phyloP scores from a whole-genome alignment of 2,329 filamentous ascomycete species.

The Raffaelea ambrosiae region DNA sequence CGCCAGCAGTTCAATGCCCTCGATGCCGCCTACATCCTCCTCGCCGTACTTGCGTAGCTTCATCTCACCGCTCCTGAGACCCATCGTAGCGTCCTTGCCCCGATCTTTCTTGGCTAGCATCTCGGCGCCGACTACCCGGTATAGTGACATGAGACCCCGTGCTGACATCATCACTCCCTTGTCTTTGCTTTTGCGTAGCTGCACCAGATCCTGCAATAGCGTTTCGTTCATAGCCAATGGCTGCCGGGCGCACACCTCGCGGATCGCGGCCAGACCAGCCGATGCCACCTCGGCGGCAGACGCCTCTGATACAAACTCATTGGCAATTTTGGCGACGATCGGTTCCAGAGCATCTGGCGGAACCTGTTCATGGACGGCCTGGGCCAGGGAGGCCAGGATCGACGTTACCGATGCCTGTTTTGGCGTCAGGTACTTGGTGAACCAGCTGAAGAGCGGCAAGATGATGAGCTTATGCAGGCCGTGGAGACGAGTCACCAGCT shows the following conservation, averaged over 20 bases:
- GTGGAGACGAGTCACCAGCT: conserved; percentile 83
- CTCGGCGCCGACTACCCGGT: conserved; percentile 83
- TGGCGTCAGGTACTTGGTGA: conserved; percentile 80
- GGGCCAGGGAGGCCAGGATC: conserved; percentile 84
- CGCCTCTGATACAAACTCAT: conserved; percentile 96
- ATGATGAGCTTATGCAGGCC: conserved; percentile 89
- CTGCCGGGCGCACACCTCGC: conserved; percentile 87
- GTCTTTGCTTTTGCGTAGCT: conserved; percentile 95
- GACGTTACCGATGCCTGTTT: conserved; percentile 85
- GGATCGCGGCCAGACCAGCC: conserved; percentile 82
- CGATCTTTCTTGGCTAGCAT: conserved; percentile 83
- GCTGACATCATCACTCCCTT: conserved; percentile 99
- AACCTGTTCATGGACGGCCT: conserved; percentile 83
- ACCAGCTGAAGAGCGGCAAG: conserved; percentile 89
- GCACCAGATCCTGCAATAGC: conserved; percentile 87
- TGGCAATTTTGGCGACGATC: conserved; percentile 88
- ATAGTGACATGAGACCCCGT: conserved; percentile 81
- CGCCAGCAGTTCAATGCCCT: conserved; percentile 83
- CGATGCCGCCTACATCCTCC: conserved; percentile 68
- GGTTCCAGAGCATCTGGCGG: conserved; percentile 90
- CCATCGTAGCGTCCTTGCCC: conserved; percentile 84
- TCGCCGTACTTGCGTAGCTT: conserved; percentile 77
- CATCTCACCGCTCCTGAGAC: conserved; percentile 62
- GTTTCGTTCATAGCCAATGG: conserved; percentile 96
- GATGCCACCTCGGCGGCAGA: conserved; percentile 84